Evolutionary conservation across 352 stramenopile genomes (phyloP).

Genomic region (Sclerospora graminicola): DNA sequence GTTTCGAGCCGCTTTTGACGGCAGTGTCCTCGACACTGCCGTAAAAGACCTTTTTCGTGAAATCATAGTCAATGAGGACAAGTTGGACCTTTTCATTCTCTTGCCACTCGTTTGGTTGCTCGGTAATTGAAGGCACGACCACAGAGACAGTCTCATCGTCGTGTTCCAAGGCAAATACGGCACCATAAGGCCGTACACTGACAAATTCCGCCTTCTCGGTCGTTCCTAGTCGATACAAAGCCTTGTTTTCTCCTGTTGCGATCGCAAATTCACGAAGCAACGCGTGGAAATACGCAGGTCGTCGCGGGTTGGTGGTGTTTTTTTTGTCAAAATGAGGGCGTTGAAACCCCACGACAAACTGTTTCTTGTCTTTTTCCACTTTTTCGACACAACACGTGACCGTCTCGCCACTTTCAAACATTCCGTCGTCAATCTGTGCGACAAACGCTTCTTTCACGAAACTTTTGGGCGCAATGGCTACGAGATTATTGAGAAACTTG

Average conservation of each 20-base stretch:
- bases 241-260: conserved; percentile 7
- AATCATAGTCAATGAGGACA: conserved; percentile 77
- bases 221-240: conserved; percentile 45
- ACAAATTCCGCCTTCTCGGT: conserved; percentile 79
- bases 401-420: conserved; percentile 83
- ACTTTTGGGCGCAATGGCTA: conserved; percentile 66
- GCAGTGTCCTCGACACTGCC: conserved; percentile 33
- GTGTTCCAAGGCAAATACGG: conserved; percentile 72
- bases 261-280: conserved; percentile 34
- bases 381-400: conserved; percentile 76
- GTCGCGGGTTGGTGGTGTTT: too few relatives aligned
- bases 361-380: conserved; percentile 59
- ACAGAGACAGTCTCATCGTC: conserved; percentile 54
- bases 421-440: conserved; percentile 46
- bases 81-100: conserved; percentile 67
- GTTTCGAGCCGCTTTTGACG: conserved; percentile 53
- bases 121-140: conserved; percentile 39
- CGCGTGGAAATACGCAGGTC: conserved; percentile 43
- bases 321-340: too few relatives aligned
- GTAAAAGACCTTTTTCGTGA: conserved; percentile 79
- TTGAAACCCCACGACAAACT: conserved; percentile 76
- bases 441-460: conserved; percentile 74
- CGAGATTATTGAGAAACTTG: conserved; percentile 83
- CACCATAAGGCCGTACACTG: conserved; percentile 74
- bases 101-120: conserved; percentile 29